Evolutionary conservation across 2,329 filamentous ascomycete species (phyloP), one percentile per base, ranked within the genome.

Genomic region (Trichoderma sp.): DNA sequence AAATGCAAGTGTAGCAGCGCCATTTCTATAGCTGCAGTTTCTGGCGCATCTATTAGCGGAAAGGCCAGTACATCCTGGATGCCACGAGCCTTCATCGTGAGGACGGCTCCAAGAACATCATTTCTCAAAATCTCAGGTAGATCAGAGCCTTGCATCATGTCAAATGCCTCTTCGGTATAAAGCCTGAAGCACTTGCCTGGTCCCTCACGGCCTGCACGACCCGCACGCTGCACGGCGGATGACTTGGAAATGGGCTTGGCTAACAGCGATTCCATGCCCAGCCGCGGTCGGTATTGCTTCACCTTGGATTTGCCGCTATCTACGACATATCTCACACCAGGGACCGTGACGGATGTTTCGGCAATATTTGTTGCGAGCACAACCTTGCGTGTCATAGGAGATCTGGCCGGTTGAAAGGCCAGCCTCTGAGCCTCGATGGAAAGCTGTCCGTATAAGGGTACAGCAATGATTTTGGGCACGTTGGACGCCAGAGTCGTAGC

Each of bases 301-400:
- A 96, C 87, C 77, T 99, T 99, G 10, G 92, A 92, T 75, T 97
- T 97, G 56, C 96, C 96, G 67, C 92, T 92, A 76, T 99, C 96
- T 24, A 99, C 86, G 11, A 99, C 95, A 74, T 91, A 96, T 5
- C 93, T 89, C 7, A 99, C 94, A 2, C 96, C 96, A 0, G 95
- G 91, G 0, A 99, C 94, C 0, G 96, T 99, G 69, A 99, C 92
- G 1, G 96, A 98, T 0, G 96, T 98, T 79, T 99, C 96, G n/a
- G 96, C 96, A 74, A 99, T 98, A 76, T 99, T 99, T 16, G 96
- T 99, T 0, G 94, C 91, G 0, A 99, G 83, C 0, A 99, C 94
- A 14, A 98, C 86, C 76, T 98, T 98, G 54, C 96, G 87, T 0
- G 93, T 96, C 68, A 85, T 86, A n/a, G 85, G 84, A 2, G 89